Base-by-base conservation (phyloP, 2,329 filamentous ascomycete genomes). In the Cladophialophora bantiana region DNA sequence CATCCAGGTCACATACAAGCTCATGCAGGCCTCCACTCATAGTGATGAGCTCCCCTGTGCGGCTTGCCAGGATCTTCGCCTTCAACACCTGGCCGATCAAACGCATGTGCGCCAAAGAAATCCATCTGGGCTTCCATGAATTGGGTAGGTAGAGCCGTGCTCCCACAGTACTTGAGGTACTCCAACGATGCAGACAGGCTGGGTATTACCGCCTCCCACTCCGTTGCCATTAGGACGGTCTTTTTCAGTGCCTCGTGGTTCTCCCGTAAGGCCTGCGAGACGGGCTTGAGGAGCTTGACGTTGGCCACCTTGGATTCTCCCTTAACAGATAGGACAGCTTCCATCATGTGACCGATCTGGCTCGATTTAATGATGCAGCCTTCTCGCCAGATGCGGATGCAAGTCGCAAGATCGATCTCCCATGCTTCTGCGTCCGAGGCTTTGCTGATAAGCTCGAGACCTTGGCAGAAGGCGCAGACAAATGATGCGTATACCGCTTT, bases 111-210 rank as follows among this genome's bases (percentile, higher is more conserved):
- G 2, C 42, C 40, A 15, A 38, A 38, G 36, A 52, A 36, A 40
- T 53, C 45, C 42, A 35, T n/a, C 31, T 50, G 13, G 13, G 58
- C 58, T 31, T 53, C 58, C 58, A 60, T 59, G 31, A 48, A 59
- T 36, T 59, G 56, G 9, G 56, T 59, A 6, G 56, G 56, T 26
- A 59, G 20, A 12, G 36, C 56, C 12, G 20, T 59, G 18, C 57
- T 34, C n/a, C 18, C 36, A 5, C 7, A 15, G 13, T 59, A 59
- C 38, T 58, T 58, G 34, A 58, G 36, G 12, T 58, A 58, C 18
- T 58, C 55, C 10, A 58, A 38, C 6, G 55, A 58, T 10, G 55
- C 55, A 20, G 35, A 40, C 20, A 58, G 34, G 35, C 34, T 40
- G 2, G 55, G 34, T 13, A 58, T 58, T 6, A 40, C n/a, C 15